These are phyloP conservation scores for Paxillus rubicundulus DNA, from an alignment of 768 basidiomycete species.

Conservation along the genomic window DNA sequence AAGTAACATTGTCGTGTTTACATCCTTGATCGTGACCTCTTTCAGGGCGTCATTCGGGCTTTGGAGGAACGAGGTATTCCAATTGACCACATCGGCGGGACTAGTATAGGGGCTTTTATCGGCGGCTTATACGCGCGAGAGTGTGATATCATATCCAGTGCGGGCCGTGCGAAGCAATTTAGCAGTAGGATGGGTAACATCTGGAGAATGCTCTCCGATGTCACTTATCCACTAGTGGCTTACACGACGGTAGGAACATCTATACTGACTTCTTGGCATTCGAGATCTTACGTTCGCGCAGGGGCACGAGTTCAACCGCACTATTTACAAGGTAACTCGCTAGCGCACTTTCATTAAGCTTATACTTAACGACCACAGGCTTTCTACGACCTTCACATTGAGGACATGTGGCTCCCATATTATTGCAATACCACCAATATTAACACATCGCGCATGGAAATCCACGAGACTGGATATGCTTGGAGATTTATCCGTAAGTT, in stretches of 20 bases:
- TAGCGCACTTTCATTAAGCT: background rate
- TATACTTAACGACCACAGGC: slow-evolving; percentile 45
- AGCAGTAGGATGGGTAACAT: slow-evolving; percentile 89
- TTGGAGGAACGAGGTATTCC: slow-evolving; percentile 91
- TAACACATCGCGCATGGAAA: slow-evolving; percentile 92
- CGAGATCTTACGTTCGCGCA: slow-evolving; percentile 30
- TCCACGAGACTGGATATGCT: slow-evolving; percentile 98
- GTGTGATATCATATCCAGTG: slow-evolving; percentile 82
- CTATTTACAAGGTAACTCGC: slow-evolving; percentile 76
- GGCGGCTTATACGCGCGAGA: slow-evolving; percentile 95
- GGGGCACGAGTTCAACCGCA: slow-evolving; percentile 94
- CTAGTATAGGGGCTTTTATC: slow-evolving; percentile 89
- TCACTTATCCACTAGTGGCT: slow-evolving; percentile 75
- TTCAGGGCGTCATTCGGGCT: slow-evolving; percentile 87
- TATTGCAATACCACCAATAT: slow-evolving; percentile 99
- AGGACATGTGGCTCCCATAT: slow-evolving; percentile 98
- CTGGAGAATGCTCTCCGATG: slow-evolving; percentile 90
- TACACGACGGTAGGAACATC: slow-evolving; percentile 60
- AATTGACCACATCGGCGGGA: slow-evolving; percentile 92
- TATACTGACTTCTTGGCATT: background rate
- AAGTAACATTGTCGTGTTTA: slow-evolving; percentile 17
- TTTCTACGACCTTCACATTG: slow-evolving; percentile 92
- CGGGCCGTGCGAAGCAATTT: slow-evolving; percentile 89
- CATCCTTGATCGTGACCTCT: slow-evolving; percentile 5
- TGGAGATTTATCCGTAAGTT: slow-evolving; percentile 86